Base-by-base conservation (phyloP, 441 rosid species). In the Daphne laureola region DNA sequence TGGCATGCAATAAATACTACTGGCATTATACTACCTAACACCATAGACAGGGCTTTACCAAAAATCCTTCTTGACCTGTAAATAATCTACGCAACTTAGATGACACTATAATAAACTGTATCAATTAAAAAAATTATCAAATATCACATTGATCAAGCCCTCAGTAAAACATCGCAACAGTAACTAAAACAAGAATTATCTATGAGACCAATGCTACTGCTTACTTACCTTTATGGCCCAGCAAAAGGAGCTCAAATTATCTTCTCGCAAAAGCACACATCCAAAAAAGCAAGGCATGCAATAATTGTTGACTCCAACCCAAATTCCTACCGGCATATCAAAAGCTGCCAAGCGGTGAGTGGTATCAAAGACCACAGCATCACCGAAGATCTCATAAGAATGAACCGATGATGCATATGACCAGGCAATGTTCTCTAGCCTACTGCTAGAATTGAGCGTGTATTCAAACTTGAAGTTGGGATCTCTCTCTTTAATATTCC, bases 261-360 rank as follows among this genome's bases (percentile, higher is more conserved):
- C 96, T 64, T 89, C 97, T 11, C 87, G 78, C 61, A 89, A 67
- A 58, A 92, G 86, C 56, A 79, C 87, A 55, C 97, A 92, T 18
- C 96, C 84, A 46, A 92, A 92, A 87, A 92, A 92, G 79, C 97
- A 92, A 64, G 96, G 96, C 84, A 86, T 87, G 17, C 98, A 97
- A 56, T 89, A 89, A 65, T 89, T 92, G 60, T 92, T 86, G 66
- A 92, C 67, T 55, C 98, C 98, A 63, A 86, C 75, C 97, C 96
- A 92, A 74, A 92, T 78, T 50, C 96, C 97, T 57, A 92, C 86
- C 27, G 97, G 97, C 96, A 89, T 77, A 78, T 92, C 98, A 64
- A 89, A 77, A 63, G 86, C 92, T 53, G 82, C 79, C 65, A 89
- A 73, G 50, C 88, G 92, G 65, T 92, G 98, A n/a, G 90, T 86